A percentile compares a stretch with the other conserved stretches of the same genome.
phyloP scores from a whole-genome alignment of 2,329 filamentous ascomycete species.

The Pseudogymnoascus sp. region DNA sequence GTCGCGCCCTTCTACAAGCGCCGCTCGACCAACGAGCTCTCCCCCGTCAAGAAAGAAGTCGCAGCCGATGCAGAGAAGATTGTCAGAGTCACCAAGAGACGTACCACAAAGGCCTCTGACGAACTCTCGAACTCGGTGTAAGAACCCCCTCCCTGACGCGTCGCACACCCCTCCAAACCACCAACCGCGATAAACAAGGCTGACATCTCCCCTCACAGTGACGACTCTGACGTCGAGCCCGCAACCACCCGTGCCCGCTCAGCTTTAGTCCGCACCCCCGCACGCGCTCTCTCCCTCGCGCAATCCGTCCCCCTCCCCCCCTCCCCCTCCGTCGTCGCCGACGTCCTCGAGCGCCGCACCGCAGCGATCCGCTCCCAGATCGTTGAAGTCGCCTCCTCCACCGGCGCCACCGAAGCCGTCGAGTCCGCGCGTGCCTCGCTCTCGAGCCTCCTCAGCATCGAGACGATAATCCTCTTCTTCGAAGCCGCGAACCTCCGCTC shows the following conservation, averaged over 20 bases:
- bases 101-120: conserved; percentile 37
- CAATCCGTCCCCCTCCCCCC: conserved; percentile 65
- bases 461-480: conserved; percentile 58
- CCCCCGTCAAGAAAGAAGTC: conserved; percentile 51
- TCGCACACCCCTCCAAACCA: not conserved
- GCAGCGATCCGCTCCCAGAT: conserved; percentile 59
- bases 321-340: conserved; percentile 69
- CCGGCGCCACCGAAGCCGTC: conserved; percentile 58
- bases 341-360: conserved; percentile 65
- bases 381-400: conserved; percentile 53
- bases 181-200: not conserved
- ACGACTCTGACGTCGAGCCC: conserved; percentile 27
- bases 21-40: conserved; percentile 50
- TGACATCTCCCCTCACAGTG: conserved; percentile 16
- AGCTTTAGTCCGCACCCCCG: conserved; percentile 26
- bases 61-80: conserved; percentile 31
- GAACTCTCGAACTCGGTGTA: conserved; percentile 21
- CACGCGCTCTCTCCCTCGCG: conserved; percentile 30
- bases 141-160: not conserved
- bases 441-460: conserved; percentile 64
- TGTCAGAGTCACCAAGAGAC: conserved; percentile 40
- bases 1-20: conserved; percentile 69
- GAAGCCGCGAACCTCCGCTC: conserved; percentile 64
- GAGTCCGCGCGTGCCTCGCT: conserved; percentile 60
- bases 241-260: conserved; percentile 22